Conservation (phyloP, 2,329 filamentous ascomycete genomes). For the Scedosporium minutisporum region DNA sequence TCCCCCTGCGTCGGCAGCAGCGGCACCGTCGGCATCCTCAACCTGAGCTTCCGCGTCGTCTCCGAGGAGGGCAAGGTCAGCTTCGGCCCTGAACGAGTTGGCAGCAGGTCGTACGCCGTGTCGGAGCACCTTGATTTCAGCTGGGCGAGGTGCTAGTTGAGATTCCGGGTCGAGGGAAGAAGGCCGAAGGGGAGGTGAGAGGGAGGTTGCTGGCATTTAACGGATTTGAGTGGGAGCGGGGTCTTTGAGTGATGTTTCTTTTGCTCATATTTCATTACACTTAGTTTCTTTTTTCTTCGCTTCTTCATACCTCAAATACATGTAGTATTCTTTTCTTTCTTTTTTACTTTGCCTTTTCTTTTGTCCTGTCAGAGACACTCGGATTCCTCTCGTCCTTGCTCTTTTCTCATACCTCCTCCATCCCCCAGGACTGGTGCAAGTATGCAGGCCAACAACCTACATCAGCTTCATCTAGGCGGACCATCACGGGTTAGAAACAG, state of each 20-base stretch:
- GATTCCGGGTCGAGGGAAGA: not conserved
- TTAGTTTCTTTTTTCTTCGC: not conserved
- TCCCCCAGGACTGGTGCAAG: no score
- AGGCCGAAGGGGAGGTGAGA: not conserved
- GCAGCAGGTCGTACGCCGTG: constrained; percentile 4
- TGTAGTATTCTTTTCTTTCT: not conserved
- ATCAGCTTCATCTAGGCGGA: no score
- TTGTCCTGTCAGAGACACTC: no score
- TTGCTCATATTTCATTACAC: not conserved
- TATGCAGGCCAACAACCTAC: no score
- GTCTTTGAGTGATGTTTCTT: no score
- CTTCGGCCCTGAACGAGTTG: constrained; percentile 9
- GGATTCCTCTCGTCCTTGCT: no score
- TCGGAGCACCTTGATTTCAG: constrained; percentile 9
- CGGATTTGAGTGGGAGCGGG: not conserved
- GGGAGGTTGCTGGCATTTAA: not conserved
- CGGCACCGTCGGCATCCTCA: constrained; percentile 12
- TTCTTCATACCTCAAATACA: not conserved
- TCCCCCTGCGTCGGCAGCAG: constrained; percentile 9
- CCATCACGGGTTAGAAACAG: not conserved
- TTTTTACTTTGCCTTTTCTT: not conserved
- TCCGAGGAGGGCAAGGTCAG: constrained; percentile 6
- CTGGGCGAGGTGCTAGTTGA: constrained; percentile 7
- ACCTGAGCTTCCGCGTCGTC: constrained; percentile 11
- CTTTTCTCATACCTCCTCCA: no score